Conservation (phyloP, 352 stramenopile genomes). For the Vaucheria bursata region DNA sequence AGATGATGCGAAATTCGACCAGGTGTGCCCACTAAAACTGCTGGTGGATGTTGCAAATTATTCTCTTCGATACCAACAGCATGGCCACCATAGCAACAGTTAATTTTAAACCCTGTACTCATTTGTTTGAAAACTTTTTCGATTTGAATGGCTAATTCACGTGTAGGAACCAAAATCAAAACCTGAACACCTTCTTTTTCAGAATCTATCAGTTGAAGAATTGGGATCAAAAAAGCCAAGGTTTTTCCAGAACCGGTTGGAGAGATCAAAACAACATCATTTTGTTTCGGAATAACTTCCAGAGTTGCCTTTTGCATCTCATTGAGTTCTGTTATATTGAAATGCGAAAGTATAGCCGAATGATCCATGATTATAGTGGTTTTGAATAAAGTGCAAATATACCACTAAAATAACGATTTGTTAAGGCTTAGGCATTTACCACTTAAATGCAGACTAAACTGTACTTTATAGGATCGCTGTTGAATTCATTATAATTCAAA, state of each 20-base stretch:
- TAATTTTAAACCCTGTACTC: background rate
- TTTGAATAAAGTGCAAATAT: too few species aligned
- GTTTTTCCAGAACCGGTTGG: background rate
- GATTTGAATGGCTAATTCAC: background rate
- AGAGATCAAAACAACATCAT: background rate
- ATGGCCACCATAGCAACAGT: background rate
- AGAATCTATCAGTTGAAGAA: background rate
- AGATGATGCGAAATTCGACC: background rate
- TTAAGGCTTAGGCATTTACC: too few species aligned
- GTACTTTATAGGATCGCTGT: too few species aligned
- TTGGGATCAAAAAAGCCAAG: background rate
- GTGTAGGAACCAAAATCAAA: background rate
- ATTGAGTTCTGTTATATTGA: background rate
- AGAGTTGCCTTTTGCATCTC: background rate
- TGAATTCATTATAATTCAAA: too few species aligned
- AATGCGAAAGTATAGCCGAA: conserved; percentile 2
- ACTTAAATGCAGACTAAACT: too few species aligned
- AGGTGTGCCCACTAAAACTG: background rate
- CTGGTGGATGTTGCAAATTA: background rate
- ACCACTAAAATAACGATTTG: too few species aligned
- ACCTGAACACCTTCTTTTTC: background rate
- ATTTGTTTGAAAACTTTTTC: conserved; percentile 6
- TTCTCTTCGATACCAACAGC: background rate
- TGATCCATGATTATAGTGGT: conserved; percentile 5
- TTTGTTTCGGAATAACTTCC: background rate